Percentiles rank a stretch among this genome's conserved stretches.
phyloP scores from a whole-genome alignment of 2,329 filamentous ascomycete species.

The Hymenoscyphus repandus region DNA sequence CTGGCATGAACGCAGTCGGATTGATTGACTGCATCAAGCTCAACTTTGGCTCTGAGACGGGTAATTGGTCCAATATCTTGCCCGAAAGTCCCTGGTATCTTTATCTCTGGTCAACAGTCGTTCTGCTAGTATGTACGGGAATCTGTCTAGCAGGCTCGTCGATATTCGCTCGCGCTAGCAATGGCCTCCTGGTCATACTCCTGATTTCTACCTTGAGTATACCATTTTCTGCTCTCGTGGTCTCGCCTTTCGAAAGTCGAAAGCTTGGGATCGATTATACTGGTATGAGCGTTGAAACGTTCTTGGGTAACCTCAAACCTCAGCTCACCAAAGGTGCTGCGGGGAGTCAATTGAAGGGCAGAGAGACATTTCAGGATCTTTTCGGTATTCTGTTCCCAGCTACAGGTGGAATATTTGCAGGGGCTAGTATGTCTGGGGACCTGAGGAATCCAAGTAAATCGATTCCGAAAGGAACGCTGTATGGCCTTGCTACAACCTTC shows the following conservation, averaged over 20 bases:
- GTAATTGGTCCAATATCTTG: constrained; percentile 54
- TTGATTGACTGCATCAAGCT: constrained; percentile 76
- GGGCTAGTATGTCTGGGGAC: constrained; percentile 88
- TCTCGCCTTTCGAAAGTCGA: constrained; percentile 60
- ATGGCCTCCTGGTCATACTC: constrained; percentile 66
- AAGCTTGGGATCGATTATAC: constrained; percentile 68
- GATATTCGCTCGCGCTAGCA: constrained; percentile 76
- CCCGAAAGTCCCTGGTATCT: constrained; percentile 70
- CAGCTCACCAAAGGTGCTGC: constrained; percentile 55
- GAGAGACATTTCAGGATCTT: constrained; percentile 70
- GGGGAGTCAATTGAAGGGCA: constrained; percentile 55
- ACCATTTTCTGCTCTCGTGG: constrained; percentile 67
- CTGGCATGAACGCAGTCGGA: constrained; percentile 81
- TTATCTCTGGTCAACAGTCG: constrained; percentile 69
- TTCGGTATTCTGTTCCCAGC: constrained; percentile 82
- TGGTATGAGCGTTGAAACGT: constrained; percentile 64
- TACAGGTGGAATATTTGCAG: constrained; percentile 56
- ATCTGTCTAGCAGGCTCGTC: constrained; percentile 77
- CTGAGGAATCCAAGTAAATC: constrained; percentile 75
- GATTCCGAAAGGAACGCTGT: constrained; percentile 79
- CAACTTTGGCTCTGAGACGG: constrained; percentile 58
- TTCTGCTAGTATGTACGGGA: constrained; percentile 64
- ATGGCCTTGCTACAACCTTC: constrained; percentile 72
- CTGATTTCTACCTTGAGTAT: constrained; percentile 74
- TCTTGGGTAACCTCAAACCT: constrained; percentile 70